Percentiles rank a stretch among this genome's conserved stretches.
Conservation (phyloP, 2,329 filamentous ascomycete genomes). For the Alternaria sp. region DNA sequence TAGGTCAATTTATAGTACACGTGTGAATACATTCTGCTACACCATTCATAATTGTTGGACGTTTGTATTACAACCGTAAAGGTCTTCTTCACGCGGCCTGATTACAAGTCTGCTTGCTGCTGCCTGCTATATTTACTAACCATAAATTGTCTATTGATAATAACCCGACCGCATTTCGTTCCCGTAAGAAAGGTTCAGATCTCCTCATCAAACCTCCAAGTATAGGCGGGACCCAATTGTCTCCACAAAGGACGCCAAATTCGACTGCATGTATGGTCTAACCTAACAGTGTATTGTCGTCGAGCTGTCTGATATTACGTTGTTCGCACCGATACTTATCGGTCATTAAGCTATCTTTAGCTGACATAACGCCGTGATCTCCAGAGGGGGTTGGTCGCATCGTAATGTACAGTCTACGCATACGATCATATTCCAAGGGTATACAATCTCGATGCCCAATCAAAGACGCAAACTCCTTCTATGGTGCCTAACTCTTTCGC, state of each 20-base stretch:
- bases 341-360: neutral
- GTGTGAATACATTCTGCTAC: neutral
- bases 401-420: slow-evolving; percentile 1
- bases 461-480: neutral
- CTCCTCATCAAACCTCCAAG: neutral
- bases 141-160: neutral
- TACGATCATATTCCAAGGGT: neutral
- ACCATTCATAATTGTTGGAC: neutral
- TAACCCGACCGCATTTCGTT: neutral
- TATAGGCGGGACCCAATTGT: neutral
- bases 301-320: neutral
- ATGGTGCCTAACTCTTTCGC: neutral
- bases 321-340: neutral
- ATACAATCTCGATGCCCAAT: neutral
- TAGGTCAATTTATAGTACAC: neutral
- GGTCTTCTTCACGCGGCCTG: neutral
- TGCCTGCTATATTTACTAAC: neutral
- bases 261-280: neutral
- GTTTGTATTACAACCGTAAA: neutral
- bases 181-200: neutral
- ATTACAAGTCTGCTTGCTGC: neutral
- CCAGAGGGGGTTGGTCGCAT: neutral
- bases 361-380: neutral
- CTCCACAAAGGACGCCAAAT: neutral
- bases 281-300: neutral